A percentile compares a stretch with the other conserved stretches of the same genome.
Evolutionary conservation across 805 yeast species (phyloP).

Genomic region (Candida krabiensis): DNA sequence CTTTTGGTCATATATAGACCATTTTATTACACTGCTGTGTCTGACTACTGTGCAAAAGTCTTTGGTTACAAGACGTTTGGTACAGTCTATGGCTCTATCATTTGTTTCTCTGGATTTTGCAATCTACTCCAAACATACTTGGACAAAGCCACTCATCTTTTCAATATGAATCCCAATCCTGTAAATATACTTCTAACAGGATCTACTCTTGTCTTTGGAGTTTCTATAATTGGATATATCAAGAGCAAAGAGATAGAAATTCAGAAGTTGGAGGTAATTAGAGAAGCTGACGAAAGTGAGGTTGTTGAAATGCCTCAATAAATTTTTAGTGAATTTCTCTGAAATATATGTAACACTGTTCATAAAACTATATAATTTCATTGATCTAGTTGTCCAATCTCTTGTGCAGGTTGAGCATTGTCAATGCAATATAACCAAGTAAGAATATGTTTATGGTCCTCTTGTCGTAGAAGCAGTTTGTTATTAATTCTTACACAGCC

Average conservation of each 20-base stretch:
- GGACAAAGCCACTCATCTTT: slow-evolving; percentile 70
- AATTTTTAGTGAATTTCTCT: not conserved
- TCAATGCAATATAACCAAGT: too few species aligned
- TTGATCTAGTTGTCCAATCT: too few species aligned
- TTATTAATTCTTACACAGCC: too few species aligned
- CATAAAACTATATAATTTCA: too few species aligned
- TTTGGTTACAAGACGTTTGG: slow-evolving; percentile 94
- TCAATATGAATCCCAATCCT: slow-evolving; percentile 78
- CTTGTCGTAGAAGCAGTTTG: too few species aligned
- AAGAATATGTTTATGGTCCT: too few species aligned
- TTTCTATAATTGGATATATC: slow-evolving; percentile 43
- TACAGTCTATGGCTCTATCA: slow-evolving; percentile 83
- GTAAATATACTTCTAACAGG: slow-evolving; percentile 58
- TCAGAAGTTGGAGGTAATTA: slow-evolving; percentile 52
- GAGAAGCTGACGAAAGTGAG: slow-evolving; percentile 64
- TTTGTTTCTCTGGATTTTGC: slow-evolving; percentile 78
- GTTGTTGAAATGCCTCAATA: slow-evolving; percentile 42
- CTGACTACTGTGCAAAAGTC: slow-evolving; percentile 89
- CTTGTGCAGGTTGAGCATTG: too few species aligned
- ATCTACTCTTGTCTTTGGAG: slow-evolving; percentile 55
- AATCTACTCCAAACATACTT: slow-evolving; percentile 70
- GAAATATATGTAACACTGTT: too few species aligned
- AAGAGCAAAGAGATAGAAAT: slow-evolving; percentile 40
- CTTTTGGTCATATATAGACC: slow-evolving; percentile 84
- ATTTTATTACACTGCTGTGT: slow-evolving; percentile 87